A percentile compares a stretch with the other conserved stretches of the same genome.
Conservation (phyloP, 768 basidiomycete genomes). For the Pulveroboletus ravenelii region DNA sequence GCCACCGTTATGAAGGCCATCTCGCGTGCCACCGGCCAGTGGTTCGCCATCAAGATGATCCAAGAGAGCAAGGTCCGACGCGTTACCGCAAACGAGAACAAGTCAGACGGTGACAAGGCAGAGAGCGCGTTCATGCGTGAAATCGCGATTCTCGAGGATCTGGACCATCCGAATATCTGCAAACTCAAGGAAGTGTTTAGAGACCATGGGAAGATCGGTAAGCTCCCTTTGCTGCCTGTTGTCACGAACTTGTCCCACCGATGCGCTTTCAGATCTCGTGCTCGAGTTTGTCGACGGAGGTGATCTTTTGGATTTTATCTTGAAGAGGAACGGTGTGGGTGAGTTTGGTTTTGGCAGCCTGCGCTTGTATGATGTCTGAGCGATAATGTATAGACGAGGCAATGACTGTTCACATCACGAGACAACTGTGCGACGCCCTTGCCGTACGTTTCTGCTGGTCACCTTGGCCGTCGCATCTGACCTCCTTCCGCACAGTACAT, state of each 20-base stretch:
- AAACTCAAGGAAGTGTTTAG: slow-evolving; percentile 72
- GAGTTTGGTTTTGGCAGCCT: slow-evolving; percentile 22
- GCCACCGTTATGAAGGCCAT: slow-evolving; percentile 86
- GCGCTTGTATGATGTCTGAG: not conserved
- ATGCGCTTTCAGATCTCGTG: slow-evolving; percentile 57
- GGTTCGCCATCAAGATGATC: slow-evolving; percentile 89
- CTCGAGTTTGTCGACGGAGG: slow-evolving; percentile 85
- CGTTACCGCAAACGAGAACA: slow-evolving; percentile 29
- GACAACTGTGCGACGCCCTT: slow-evolving; percentile 78
- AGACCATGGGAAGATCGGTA: slow-evolving; percentile 59
- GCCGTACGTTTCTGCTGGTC: slow-evolving; percentile 42
- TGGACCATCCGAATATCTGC: slow-evolving; percentile 82
- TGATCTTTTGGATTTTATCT: slow-evolving; percentile 79
- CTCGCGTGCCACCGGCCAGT: slow-evolving; percentile 60
- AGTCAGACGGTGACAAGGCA: slow-evolving; percentile 26
- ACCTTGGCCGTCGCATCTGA: slow-evolving; percentile 2
- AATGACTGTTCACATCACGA: slow-evolving; percentile 63
- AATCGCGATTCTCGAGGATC: slow-evolving; percentile 70
- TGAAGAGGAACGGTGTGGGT: slow-evolving; percentile 59
- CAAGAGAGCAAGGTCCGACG: slow-evolving; percentile 45
- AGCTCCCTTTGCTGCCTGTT: slow-evolving; percentile 15
- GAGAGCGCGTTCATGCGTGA: slow-evolving; percentile 55
- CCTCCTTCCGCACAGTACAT: slow-evolving; percentile 43
- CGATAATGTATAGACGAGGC: slow-evolving; percentile 41
- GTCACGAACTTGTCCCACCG: slow-evolving; percentile 20